phyloP scores from a whole-genome alignment of 495 filamentous ascomycete species.

The Penicillium riverlandense region DNA sequence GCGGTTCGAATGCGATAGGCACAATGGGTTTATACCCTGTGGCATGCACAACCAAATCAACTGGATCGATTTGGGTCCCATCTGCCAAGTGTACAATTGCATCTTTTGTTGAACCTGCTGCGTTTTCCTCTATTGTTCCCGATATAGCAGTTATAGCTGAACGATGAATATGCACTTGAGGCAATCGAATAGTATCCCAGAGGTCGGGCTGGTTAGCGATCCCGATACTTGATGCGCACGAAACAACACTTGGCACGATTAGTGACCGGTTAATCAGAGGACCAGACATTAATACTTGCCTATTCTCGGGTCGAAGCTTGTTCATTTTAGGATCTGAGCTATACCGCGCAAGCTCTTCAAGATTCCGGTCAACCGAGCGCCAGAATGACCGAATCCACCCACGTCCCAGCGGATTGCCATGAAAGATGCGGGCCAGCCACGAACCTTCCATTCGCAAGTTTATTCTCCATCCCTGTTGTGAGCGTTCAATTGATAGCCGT shows the following conservation, averaged over 20 bases:
- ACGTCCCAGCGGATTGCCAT: constrained; percentile 21
- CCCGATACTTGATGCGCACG: constrained; percentile 17
- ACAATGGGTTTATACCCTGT: constrained; percentile 54
- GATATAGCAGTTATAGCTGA: constrained; percentile 9
- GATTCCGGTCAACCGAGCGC: constrained; percentile 11
- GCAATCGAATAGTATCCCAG: constrained; percentile 21
- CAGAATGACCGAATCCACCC: constrained; percentile 17
- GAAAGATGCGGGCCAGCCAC: constrained; percentile 39
- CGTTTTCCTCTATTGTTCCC: not conserved
- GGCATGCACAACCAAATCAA: constrained; percentile 23
- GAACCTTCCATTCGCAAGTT: constrained; percentile 47
- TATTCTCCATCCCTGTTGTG: constrained; percentile 33
- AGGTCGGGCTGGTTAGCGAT: constrained; percentile 26
- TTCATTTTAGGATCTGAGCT: constrained; percentile 15
- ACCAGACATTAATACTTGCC: constrained; percentile 3
- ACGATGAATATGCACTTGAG: constrained; percentile 21
- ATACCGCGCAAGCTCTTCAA: constrained; percentile 14
- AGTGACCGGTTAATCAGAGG: not conserved
- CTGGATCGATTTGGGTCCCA: constrained; percentile 30
- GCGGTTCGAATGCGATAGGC: constrained; percentile 45
- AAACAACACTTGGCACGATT: constrained; percentile 11
- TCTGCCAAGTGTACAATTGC: constrained; percentile 5
- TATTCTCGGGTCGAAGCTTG: constrained; percentile 16
- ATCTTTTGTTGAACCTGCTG: not conserved
- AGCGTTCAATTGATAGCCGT: constrained; percentile 17